Evolutionary conservation across 345 rosid species (phyloP).

Genomic region (Lagerstroemia speciosa): DNA sequence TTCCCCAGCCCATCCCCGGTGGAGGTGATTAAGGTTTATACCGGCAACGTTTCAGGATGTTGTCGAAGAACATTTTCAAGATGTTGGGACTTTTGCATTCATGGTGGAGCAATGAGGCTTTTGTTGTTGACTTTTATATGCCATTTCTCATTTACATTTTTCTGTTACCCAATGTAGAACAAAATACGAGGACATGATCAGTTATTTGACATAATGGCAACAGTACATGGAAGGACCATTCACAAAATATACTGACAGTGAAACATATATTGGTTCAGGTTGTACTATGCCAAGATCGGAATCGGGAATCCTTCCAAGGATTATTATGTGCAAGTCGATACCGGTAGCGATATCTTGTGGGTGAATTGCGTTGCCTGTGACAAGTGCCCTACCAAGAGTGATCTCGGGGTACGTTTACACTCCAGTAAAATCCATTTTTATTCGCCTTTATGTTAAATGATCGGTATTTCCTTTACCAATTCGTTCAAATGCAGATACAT

Average conservation of each 20-base stretch:
- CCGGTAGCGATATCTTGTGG: conserved; percentile 94
- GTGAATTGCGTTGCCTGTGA: conserved; percentile 60
- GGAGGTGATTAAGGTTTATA: too few relatives aligned
- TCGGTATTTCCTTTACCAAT: neutral
- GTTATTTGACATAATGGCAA: too few relatives aligned
- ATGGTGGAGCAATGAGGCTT: neutral
- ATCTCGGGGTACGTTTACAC: conserved; percentile 50
- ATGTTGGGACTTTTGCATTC: neutral
- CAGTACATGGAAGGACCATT: too few relatives aligned
- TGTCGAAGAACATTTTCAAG: neutral
- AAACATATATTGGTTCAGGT: conserved; percentile 26
- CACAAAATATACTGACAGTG: neutral
- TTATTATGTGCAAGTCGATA: conserved; percentile 79
- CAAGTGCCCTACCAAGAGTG: conserved; percentile 63
- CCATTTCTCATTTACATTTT: neutral
- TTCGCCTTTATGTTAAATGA: neutral
- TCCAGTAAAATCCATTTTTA: neutral
- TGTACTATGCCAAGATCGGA: conserved; percentile 62
- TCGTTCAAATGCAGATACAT: conserved; percentile 33
- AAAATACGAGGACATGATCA: too few relatives aligned
- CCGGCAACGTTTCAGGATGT: too few relatives aligned
- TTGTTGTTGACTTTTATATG: neutral
- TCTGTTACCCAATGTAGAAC: too few relatives aligned
- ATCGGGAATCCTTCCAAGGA: conserved; percentile 70
- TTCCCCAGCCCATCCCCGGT: too few relatives aligned